A percentile compares a stretch with the other conserved stretches of the same genome.
Conservation (phyloP, 352 stramenopile genomes). For the Phytophthora pistaciae region DNA sequence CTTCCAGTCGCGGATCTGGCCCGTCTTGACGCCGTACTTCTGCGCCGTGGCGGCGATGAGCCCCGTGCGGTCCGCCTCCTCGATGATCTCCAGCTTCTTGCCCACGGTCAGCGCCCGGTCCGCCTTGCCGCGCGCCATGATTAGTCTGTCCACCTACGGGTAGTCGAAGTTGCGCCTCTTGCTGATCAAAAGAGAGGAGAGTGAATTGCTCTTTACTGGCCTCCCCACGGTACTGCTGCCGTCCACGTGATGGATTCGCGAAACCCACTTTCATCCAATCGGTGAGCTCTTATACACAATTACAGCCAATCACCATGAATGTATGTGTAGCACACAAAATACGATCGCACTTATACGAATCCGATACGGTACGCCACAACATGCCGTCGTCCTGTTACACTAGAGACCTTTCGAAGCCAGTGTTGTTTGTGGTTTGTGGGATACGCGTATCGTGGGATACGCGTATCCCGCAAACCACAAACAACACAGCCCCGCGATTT, state of each 20-base stretch:
- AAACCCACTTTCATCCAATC: conserved; percentile 8
- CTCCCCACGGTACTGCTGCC: conserved; percentile 36
- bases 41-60: conserved; percentile 81
- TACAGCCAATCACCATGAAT: background rate
- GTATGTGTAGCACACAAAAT: background rate
- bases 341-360: conserved; percentile 7
- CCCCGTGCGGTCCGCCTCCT: conserved; percentile 84
- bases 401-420: no score
- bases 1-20: conserved; percentile 91
- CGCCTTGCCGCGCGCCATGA: conserved; percentile 86
- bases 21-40: conserved; percentile 89
- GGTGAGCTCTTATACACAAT: background rate
- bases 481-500: no score
- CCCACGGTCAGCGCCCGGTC: conserved; percentile 83
- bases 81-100: conserved; percentile 92
- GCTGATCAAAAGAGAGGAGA: conserved; percentile 26
- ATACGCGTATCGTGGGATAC: no score
- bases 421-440: no score
- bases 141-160: no score
- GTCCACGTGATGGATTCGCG: background rate
- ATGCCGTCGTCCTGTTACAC: background rate
- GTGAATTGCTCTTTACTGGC: conserved; percentile 58
- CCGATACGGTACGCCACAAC: conserved; percentile 9
- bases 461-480: no score
- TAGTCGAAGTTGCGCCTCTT: conserved; percentile 2